Evolutionary conservation across 31 red algal species (phyloP).

Genomic region (Asparagopsis taxiformis): DNA sequence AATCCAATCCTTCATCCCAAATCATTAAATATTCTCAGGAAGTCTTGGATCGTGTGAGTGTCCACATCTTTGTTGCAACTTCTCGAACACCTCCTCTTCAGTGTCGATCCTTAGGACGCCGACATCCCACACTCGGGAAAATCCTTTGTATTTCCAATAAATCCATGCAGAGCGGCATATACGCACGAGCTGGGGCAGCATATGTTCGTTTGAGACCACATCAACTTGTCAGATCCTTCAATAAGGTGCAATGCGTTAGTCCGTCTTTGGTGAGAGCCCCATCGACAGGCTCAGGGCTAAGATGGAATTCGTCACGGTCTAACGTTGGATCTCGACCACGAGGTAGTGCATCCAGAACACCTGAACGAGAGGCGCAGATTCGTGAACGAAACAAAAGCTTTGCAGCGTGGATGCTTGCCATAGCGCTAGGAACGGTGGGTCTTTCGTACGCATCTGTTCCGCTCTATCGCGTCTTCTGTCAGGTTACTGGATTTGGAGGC

Average conservation of each 20-base stretch:
- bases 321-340: not conserved
- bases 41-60: too few relatives aligned
- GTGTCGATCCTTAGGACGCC: too few relatives aligned
- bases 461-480: conserved; percentile 98
- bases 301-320: not conserved
- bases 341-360: conserved; percentile 16
- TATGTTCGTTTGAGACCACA: not conserved
- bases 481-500: conserved; percentile 98
- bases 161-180: not conserved
- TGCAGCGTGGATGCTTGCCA: conserved; percentile 73
- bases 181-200: not conserved
- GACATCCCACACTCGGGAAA: too few relatives aligned
- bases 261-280: not conserved
- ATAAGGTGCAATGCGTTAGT: not conserved
- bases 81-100: too few relatives aligned
- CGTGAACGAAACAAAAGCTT: conserved; percentile 72
- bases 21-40: too few relatives aligned
- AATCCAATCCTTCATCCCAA: too few relatives aligned
- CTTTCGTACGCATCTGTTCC: conserved; percentile 98
- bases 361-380: conserved; percentile 57
- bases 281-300: not conserved
- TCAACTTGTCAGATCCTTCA: not conserved
- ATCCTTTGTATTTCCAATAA: too few relatives aligned
- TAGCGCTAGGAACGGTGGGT: conserved; percentile 74
- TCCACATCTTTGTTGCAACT: too few relatives aligned